Base-by-base conservation (phyloP, 768 basidiomycete genomes). In the Favolaschia claudopus region DNA sequence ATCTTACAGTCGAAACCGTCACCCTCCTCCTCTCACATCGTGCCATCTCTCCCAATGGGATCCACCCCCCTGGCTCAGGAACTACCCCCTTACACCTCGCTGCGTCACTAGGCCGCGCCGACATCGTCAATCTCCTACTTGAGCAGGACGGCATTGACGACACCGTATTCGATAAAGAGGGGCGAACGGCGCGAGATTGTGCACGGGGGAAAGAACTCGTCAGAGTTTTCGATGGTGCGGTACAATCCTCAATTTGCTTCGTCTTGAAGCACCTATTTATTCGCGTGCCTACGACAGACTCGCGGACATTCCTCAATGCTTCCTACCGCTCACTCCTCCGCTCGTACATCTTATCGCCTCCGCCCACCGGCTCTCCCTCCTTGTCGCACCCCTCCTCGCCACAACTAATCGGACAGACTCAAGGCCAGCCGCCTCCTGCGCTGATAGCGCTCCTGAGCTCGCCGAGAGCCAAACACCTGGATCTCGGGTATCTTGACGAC, bases 131-230 rank as follows among this genome's bases (percentile, higher is more conserved):
- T 42, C 71, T 95, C 12, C 77, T 98, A 3, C 80, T 98, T 1
- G 89, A 90, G 50, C 91, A 96, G 64, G 87, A 91, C 0, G 82
- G 74, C 2, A 87, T 95, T 37, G 89, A 98, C 67, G 96, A 97
- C 63, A 89, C 87, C 2, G 67, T 88, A 12, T 74, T 85, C 5
- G 92, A 97, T 67, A 71, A 64, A 5, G 79, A 88, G 10, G 91
- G 93, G 1, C 80, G 80, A 62, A 88, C 88, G 0, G 86, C 86
- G 47, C 75, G 82, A 38, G 93, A 96, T 10, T 87, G 91, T 5
- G 93, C 92, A 1, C 83, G 82, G 40, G 82, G 81, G 3, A 87
- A 83, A 63, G 93, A 95, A 3, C 78, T 87, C 3, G 67, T 85
- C 6, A 81, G 85, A 14, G 75, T 85, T 3, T 85, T 98, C 19